phyloP scores from a whole-genome alignment of 495 filamentous ascomycete species.

The Achaetomiella virescens region DNA sequence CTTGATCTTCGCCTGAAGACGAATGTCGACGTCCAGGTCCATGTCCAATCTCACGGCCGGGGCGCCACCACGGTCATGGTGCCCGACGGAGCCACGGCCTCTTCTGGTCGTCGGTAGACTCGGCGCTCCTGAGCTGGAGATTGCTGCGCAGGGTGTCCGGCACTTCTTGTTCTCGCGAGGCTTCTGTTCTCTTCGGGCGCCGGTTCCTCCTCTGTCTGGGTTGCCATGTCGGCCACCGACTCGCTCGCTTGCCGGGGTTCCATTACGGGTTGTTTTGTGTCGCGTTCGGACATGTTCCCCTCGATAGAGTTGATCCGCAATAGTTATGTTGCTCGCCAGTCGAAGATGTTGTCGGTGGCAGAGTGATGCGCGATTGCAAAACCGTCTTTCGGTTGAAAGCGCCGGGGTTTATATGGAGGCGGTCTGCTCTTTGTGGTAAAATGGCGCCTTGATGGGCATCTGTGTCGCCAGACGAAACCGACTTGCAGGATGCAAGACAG shows the following conservation, averaged over 20 bases:
- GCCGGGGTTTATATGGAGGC: background rate
- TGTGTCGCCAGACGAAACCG: background rate
- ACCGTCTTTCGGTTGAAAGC: background rate
- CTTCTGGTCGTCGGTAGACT: background rate
- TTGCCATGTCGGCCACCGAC: background rate
- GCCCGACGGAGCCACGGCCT: background rate
- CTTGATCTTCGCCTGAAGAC: constrained; percentile 26
- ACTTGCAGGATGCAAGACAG: background rate
- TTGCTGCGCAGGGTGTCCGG: background rate
- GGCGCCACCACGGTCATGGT: constrained; percentile 14
- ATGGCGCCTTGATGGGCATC: background rate
- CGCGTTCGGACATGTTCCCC: background rate
- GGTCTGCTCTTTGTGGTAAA: no score
- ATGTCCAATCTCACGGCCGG: constrained; percentile 26
- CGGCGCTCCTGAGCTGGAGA: background rate
- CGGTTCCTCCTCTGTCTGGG: background rate
- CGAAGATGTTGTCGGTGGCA: background rate
- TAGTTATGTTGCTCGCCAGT: no score
- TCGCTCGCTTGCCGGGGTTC: background rate
- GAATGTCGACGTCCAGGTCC: constrained; percentile 27
- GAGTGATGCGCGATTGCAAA: no score
- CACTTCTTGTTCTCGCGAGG: background rate
- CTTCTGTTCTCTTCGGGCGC: background rate
- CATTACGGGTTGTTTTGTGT: background rate
- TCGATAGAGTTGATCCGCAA: no score